Percentiles rank a stretch among this genome's conserved stretches.
Evolutionary conservation across 2,329 filamentous ascomycete species (phyloP).

Genomic region (Daldinia sp.): DNA sequence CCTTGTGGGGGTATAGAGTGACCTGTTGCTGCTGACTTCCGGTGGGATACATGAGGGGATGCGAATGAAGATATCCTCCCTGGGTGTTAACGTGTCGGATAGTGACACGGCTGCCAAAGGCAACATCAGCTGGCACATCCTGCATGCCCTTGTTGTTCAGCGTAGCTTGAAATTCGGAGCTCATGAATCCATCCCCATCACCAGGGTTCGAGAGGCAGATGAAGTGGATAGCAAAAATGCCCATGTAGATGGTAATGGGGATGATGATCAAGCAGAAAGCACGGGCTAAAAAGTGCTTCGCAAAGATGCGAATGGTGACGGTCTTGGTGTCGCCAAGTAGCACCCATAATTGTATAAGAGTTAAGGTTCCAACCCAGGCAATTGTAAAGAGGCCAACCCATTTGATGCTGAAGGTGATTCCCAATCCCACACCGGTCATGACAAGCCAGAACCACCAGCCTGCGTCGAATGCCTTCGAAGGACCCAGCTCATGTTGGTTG

Average conservation of each 20-base stretch:
- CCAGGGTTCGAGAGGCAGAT: constrained; percentile 91
- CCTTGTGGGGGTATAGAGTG: constrained; percentile 98
- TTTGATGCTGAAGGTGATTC: constrained; percentile 93
- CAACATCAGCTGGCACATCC: constrained; percentile 90
- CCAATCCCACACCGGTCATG: constrained; percentile 85
- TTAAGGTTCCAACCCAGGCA: constrained; percentile 94
- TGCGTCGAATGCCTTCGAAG: constrained; percentile 83
- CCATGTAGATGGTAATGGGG: constrained; percentile 89
- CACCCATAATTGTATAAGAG: constrained; percentile 92
- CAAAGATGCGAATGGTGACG: constrained; percentile 84
- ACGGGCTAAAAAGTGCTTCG: constrained; percentile 93
- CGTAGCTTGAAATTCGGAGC: constrained; percentile 97
- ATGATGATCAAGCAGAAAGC: constrained; percentile 92
- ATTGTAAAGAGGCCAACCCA: constrained; percentile 99
- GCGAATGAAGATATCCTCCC: constrained; percentile 96
- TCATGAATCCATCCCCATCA: constrained; percentile 99
- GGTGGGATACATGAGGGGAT: constrained; percentile 95
- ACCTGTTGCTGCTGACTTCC: constrained; percentile 99
- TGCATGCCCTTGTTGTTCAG: constrained; percentile 97
- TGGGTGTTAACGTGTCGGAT: constrained; percentile 97
- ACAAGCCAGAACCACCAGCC: constrained; percentile 99
- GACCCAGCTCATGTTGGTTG: constrained; percentile 95
- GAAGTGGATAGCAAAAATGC: constrained; percentile 98
- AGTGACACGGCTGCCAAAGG: constrained; percentile 83
- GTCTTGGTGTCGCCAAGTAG: constrained; percentile 88